A percentile compares a stretch with the other conserved stretches of the same genome.
Conservation (phyloP, 306 rosid genomes). For the Casuarina glauca region DNA sequence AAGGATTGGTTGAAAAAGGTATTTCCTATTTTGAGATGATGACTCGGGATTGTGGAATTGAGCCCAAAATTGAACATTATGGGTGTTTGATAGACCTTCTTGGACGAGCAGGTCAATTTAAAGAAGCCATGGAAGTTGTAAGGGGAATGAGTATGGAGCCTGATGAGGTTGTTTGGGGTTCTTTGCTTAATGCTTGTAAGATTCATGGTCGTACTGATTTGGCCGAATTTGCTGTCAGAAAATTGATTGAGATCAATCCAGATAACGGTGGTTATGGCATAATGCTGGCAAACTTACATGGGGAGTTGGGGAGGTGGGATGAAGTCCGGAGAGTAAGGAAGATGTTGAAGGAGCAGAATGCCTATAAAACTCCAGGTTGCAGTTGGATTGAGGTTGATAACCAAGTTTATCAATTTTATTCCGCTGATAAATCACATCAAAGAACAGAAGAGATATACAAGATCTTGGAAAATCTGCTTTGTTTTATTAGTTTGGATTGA, state of each 20-base stretch:
- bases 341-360: slow-evolving; percentile 50
- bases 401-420: slow-evolving; percentile 60
- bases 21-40: slow-evolving; percentile 56
- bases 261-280: slow-evolving; percentile 61
- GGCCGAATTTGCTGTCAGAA: slow-evolving; percentile 65
- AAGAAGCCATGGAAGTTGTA: slow-evolving; percentile 66
- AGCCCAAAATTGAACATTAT: slow-evolving; percentile 67
- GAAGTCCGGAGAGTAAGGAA: slow-evolving; percentile 61
- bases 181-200: slow-evolving; percentile 74
- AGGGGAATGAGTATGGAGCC: slow-evolving; percentile 68
- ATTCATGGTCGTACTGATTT: slow-evolving; percentile 63
- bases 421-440: slow-evolving; percentile 60
- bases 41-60: slow-evolving; percentile 42
- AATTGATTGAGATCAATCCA: slow-evolving; percentile 63
- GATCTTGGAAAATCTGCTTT: slow-evolving; percentile 47
- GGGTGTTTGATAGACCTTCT: slow-evolving; percentile 88
- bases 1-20: slow-evolving; percentile 72
- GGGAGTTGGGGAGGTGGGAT: slow-evolving; percentile 71
- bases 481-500: slow-evolving; percentile 30
- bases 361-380: slow-evolving; percentile 70
- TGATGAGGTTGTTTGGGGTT: slow-evolving; percentile 88
- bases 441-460: slow-evolving; percentile 50
- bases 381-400: slow-evolving; percentile 81
- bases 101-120: slow-evolving; percentile 70
- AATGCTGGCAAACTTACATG: slow-evolving; percentile 66